Percentiles rank a stretch among this genome's conserved stretches.
Evolutionary conservation across 2,329 filamentous ascomycete genomes (phyloP).

Genomic region (Alternaria ethzedia): DNA sequence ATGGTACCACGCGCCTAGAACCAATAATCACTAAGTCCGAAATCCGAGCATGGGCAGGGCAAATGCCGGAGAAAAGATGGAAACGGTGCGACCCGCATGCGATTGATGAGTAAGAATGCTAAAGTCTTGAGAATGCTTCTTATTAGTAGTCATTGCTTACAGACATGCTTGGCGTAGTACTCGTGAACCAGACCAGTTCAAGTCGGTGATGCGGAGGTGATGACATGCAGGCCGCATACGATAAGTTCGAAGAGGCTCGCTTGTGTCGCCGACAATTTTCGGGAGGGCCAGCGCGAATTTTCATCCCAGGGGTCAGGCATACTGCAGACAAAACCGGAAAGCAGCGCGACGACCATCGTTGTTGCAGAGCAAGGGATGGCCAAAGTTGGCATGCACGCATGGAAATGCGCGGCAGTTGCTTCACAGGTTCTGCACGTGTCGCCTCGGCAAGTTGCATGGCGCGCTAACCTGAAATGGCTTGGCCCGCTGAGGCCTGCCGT

Average conservation of each 20-base stretch:
- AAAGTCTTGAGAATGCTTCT: neutral
- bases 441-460: constrained; percentile 11
- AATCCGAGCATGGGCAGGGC: neutral
- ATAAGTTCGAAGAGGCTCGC: neutral
- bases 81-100: neutral
- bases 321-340: neutral
- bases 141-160: neutral
- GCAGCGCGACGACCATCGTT: constrained; percentile 4
- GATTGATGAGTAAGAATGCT: neutral
- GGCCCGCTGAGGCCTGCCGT: too few species aligned
- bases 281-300: neutral
- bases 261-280: neutral
- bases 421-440: neutral
- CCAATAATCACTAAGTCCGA: neutral
- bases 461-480: neutral
- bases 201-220: neutral
- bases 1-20: neutral
- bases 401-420: constrained; percentile 2
- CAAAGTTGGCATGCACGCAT: neutral
- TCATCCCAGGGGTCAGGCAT: neutral
- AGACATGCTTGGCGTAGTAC: neutral
- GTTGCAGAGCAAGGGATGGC: neutral
- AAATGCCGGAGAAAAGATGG: neutral
- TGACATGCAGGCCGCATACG: neutral
- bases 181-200: neutral